Base-by-base conservation (phyloP, 2,329 filamentous ascomycete species). In the Aspergillus awamori region DNA sequence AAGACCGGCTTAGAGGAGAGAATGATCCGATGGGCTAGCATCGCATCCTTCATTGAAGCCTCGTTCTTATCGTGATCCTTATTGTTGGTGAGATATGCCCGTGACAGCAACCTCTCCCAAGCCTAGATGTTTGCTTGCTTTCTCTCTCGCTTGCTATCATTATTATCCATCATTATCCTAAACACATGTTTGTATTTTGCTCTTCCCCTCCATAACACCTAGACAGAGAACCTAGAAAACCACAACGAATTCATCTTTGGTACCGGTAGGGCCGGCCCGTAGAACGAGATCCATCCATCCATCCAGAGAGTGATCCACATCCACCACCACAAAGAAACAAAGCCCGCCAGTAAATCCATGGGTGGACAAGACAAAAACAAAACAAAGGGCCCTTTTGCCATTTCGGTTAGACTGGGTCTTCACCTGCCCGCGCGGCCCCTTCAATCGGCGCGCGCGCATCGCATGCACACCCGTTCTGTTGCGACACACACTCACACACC, bases 181-280 rank as follows among this genome's bases (percentile, higher is more conserved):
- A 13, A 43, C 39, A 43, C 39, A 43, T 43, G 17, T n/a, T 8
- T 20, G 1, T 43, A 43, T 43, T 20, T 11, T 11, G 17, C 39
- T 17, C 11, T 17, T 43, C 8, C n/a, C n/a, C 4, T 22, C n/a
- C 17, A 45, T 22, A 24, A 24, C 28, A 30, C 28, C 28, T 45
- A 5, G 41, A 36, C 13, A 36, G 33, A 36, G 10, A 2, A 36
- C 11, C 11, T 36, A 36, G 33, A 10, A 36, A 36, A 36, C 11
- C 33, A 36, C 33, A 11, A 36, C 33, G 2, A 36, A 43, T n/a
- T 28, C 57, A 61, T 64, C 53, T 66, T 56, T 65, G 65, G 67
- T 62, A 66, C 64, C 61, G 59, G 55, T 65, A 68, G 67, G 67
- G 62, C 65, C 67, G 67, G 67, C 63, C 67, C 67, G 67, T 63